Evolutionary conservation across 2,329 filamentous ascomycete genomes (phyloP).

Genomic region (Alternaria solani): DNA sequence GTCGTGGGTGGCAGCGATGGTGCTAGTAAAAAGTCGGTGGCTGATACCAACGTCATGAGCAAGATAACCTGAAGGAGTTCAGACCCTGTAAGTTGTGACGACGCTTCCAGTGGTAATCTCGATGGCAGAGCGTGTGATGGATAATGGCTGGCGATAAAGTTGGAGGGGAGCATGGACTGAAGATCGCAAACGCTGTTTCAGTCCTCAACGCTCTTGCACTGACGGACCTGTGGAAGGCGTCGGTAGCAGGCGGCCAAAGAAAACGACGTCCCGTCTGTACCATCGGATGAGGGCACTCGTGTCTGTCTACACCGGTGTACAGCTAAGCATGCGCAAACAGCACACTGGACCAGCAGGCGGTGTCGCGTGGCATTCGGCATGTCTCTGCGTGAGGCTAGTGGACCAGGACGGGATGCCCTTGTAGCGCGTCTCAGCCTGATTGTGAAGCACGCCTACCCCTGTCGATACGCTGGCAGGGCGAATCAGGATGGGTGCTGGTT

Average conservation of each 20-base stretch:
- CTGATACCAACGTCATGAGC: neutral
- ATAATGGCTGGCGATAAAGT: conserved; percentile 3
- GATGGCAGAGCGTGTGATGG: neutral
- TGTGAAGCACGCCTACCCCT: conserved; percentile 8
- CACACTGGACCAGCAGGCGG: conserved; percentile 5
- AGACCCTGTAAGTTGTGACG: conserved; percentile 9
- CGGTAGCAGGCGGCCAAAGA: conserved; percentile 2
- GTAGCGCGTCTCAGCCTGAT: conserved; percentile 38
- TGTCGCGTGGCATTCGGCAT: conserved; percentile 20
- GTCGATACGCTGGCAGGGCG: conserved; percentile 10
- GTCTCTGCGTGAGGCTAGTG: conserved; percentile 19
- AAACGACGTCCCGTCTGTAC: neutral
- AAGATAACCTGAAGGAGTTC: conserved; percentile 1
- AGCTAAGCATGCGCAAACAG: conserved; percentile 9
- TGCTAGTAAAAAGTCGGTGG: conserved; percentile 7
- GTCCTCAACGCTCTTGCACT: neutral
- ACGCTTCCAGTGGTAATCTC: neutral
- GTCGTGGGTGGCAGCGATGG: conserved; percentile 20
- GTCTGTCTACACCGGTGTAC: neutral
- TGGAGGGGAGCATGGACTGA: conserved; percentile 12
- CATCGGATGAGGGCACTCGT: conserved; percentile 2
- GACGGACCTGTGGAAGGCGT: neutral
- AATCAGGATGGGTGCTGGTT: conserved; percentile 29
- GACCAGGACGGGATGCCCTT: conserved; percentile 25
- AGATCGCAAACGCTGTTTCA: conserved; percentile 7